A percentile compares a stretch with the other conserved stretches of the same genome.
phyloP scores from a whole-genome alignment of 2,329 filamentous ascomycete species.

The Fusarium aywerte region DNA sequence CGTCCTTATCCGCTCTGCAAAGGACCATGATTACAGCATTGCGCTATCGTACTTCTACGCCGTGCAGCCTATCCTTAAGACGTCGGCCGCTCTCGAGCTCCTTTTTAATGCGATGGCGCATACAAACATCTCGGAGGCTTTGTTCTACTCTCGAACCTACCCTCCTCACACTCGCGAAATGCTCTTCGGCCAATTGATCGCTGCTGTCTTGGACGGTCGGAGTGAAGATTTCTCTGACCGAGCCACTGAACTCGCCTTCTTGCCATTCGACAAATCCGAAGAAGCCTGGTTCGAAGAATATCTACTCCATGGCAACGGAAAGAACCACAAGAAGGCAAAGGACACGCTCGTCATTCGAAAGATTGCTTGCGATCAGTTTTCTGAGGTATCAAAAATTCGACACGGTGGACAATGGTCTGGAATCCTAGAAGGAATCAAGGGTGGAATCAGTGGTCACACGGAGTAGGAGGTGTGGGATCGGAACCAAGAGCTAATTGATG shows the following conservation, averaged over 20 bases:
- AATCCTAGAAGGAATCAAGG: slow-evolving; percentile 63
- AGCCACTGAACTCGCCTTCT: slow-evolving; percentile 75
- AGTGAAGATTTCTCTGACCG: slow-evolving; percentile 60
- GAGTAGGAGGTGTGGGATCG: slow-evolving; percentile 29
- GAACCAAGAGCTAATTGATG: not conserved
- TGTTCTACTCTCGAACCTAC: slow-evolving; percentile 76
- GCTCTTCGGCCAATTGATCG: slow-evolving; percentile 74
- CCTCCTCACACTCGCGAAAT: slow-evolving; percentile 69
- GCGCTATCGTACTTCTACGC: slow-evolving; percentile 83
- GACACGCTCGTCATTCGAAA: slow-evolving; percentile 80
- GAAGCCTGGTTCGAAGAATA: slow-evolving; percentile 79
- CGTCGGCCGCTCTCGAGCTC: slow-evolving; percentile 68
- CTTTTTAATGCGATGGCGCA: slow-evolving; percentile 76
- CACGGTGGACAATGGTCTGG: slow-evolving; percentile 60
- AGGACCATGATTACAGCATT: slow-evolving; percentile 69
- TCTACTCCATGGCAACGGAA: slow-evolving; percentile 72
- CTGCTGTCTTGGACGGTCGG: slow-evolving; percentile 62
- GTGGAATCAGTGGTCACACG: slow-evolving; percentile 53
- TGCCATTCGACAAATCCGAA: slow-evolving; percentile 77
- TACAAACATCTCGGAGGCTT: slow-evolving; percentile 76
- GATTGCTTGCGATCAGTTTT: slow-evolving; percentile 72
- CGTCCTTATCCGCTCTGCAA: slow-evolving; percentile 70
- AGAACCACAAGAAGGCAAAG: slow-evolving; percentile 70
- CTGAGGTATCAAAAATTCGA: slow-evolving; percentile 58
- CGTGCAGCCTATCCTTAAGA: slow-evolving; percentile 77